Base-by-base conservation (phyloP, 306 rosid genomes). In the Fragaria vesca region DNA sequence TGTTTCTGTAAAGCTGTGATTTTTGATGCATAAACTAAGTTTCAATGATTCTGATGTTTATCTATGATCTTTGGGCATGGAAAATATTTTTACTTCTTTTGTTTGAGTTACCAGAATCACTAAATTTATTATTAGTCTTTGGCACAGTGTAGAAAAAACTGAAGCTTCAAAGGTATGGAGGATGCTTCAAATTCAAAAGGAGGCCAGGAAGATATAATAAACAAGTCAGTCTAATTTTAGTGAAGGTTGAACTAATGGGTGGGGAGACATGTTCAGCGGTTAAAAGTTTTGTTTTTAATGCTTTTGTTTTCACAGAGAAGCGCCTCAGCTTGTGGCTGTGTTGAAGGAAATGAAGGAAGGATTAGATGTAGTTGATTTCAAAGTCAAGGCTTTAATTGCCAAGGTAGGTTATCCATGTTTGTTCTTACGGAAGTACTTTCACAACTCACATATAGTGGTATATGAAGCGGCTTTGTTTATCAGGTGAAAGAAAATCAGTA, bases 261-360 rank as follows among this genome's bases (percentile, higher is more conserved):
- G 40, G 36, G 4, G n/a, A n/a, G n/a, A 50, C 28, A 5, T 18
- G 21, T 66, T 50, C 24, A 7, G 34, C 32, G 1, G 12, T 16
- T 62, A 12, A 15, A 36, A 10, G 48, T 18, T 34, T 50, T 3
- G 8, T 17, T 11, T 76, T 17, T n/a, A 36, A 10, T 62, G 69
- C 80, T 72, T 82, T 13, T 12, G 40, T 51, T 69, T 78, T 74
- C 47, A 70, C 82, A 89, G 97, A 73, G 91, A 89, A 78, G 86
- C 84, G 26, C 83, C 96, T 42, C 93, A 88, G 66, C 81, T 95
- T 69, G 76, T 75, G 75, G 84, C 85, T 8, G 17, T 93, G 79
- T 79, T 95, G 86, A 95, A 90, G 79, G 96, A 93, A 55, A 95
- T 93, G 97, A 91, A 89, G 82, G 90, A 88, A 74, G 97, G 97